Base-by-base conservation (phyloP, 129 eudicot genomes). In the Flaveria trinervia region DNA sequence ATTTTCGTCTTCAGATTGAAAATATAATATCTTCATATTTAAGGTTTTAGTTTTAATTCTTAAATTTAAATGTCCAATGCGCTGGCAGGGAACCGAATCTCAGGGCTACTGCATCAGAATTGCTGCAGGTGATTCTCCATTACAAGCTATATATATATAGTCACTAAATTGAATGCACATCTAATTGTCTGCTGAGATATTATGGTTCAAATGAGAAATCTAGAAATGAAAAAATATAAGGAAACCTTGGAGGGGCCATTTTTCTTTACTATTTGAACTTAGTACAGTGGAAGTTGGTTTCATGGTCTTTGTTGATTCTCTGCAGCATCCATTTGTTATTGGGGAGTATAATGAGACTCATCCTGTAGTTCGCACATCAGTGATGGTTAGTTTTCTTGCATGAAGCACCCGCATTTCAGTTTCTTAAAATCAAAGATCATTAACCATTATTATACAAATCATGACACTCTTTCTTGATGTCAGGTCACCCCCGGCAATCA, bases 301-400 rank as follows among this genome's bases (percentile, higher is more conserved):
- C 73, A 46, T 65, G 46, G 39, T 73, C 62, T 62, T 70, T 85
- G 56, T 59, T 81, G 28, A 48, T 75, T 22, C 30, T 79, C 57
- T 83, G 82, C 92, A 95, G 99, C 99, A 92, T 88, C 99, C 92
- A 22, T 95, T 95, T 86, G 96, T 95, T 64, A 89, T 86, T 7
- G 95, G 89, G 68, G 90, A 86, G 81, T 81, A 80, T 77, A 84
- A 67, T 65, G 96, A 88, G 83, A 64, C 90, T 15, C 89, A 78
- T 79, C 85, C 88, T 41, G 84, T 81, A 45, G 74, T 75, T 72
- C 93, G 92, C 49, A 68, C 90, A 79, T 89, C 96, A 72, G 78
- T 76, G 64, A 44, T 85, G 86, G 97, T 91, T 28, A 83, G 96
- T 48, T 49, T 67, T 56, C 60, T 70, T 56, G 51, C 68, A 73